Evolutionary conservation across 2,329 filamentous ascomycete species (phyloP).

Genomic region (Trichoderma sp.): DNA sequence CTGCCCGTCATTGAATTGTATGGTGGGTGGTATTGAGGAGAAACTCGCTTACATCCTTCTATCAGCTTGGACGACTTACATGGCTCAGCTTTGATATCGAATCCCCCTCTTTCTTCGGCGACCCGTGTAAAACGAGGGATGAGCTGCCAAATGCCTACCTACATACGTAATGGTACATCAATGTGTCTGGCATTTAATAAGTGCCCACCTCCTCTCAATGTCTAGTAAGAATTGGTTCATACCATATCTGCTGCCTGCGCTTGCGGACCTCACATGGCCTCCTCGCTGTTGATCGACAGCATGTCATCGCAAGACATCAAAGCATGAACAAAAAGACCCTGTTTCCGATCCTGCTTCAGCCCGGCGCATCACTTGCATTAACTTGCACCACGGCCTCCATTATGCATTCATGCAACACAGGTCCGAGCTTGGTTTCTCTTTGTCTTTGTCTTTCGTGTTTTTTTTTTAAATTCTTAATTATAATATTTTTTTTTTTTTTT

Average conservation of each 20-base stretch:
- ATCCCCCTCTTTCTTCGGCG: conserved; percentile 1
- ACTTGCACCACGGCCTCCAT: background rate
- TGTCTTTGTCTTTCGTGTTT: conserved; percentile 5
- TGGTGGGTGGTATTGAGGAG: background rate
- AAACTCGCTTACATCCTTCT: background rate
- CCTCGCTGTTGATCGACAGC: background rate
- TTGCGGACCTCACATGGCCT: conserved; percentile 14
- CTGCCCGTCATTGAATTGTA: background rate
- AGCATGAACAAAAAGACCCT: background rate
- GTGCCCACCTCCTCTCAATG: background rate
- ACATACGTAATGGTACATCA: background rate
- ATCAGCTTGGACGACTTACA: conserved; percentile 2
- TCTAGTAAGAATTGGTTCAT: background rate
- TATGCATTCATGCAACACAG: background rate
- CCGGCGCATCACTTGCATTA: background rate
- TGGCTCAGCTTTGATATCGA: conserved; percentile 15
- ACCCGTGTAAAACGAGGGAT: conserved; percentile 5
- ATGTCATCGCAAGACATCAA: conserved; percentile 13
- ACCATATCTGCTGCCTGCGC: background rate
- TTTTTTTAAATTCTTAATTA: background rate
- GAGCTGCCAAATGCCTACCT: background rate
- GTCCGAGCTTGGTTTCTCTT: background rate
- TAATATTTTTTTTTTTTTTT: too few relatives aligned
- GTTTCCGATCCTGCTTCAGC: background rate
- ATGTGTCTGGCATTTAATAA: conserved; percentile 1